A percentile compares a stretch with the other conserved stretches of the same genome.
Evolutionary conservation across 2,329 filamentous ascomycete genomes (phyloP).

Genomic region (Aspergillus thermomutatus): DNA sequence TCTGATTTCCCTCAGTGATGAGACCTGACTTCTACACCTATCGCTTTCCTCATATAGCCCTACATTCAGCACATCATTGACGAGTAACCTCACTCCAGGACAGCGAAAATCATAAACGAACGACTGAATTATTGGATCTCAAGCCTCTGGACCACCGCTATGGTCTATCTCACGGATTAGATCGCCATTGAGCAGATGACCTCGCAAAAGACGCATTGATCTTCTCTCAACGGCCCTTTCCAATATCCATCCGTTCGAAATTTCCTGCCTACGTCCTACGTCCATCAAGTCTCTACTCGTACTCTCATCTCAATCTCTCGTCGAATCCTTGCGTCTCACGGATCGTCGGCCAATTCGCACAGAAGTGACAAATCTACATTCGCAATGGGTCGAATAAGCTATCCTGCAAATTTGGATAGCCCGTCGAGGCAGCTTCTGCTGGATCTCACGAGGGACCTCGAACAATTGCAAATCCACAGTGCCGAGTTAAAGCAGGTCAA

Average conservation of each 20-base stretch:
- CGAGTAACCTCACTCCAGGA: too few species aligned
- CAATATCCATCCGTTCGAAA: background rate
- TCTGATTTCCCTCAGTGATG: too few species aligned
- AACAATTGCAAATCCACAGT: conserved; percentile 41
- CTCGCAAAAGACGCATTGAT: background rate
- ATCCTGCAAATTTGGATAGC: conserved; percentile 33
- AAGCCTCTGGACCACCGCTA: background rate
- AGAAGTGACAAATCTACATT: background rate
- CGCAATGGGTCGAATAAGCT: conserved; percentile 28
- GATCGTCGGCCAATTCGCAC: background rate
- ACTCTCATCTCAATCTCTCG: background rate
- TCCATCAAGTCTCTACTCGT: background rate
- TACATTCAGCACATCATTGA: too few species aligned
- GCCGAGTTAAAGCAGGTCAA: conserved; percentile 43
- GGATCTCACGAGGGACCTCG: conserved; percentile 40
- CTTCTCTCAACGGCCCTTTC: background rate
- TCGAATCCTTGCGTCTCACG: background rate
- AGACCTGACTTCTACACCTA: too few species aligned
- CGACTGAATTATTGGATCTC: background rate
- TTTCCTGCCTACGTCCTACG: background rate
- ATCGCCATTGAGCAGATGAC: background rate
- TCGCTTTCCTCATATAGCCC: too few species aligned
- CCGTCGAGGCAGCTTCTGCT: conserved; percentile 39
- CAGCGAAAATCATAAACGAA: too few species aligned
- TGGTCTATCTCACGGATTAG: background rate